Percentiles rank a stretch among this genome's conserved stretches.
These are phyloP conservation scores for Elymus sibiricus DNA, from an alignment of 176 grass and related monocot genomes.

Conservation along the genomic window DNA sequence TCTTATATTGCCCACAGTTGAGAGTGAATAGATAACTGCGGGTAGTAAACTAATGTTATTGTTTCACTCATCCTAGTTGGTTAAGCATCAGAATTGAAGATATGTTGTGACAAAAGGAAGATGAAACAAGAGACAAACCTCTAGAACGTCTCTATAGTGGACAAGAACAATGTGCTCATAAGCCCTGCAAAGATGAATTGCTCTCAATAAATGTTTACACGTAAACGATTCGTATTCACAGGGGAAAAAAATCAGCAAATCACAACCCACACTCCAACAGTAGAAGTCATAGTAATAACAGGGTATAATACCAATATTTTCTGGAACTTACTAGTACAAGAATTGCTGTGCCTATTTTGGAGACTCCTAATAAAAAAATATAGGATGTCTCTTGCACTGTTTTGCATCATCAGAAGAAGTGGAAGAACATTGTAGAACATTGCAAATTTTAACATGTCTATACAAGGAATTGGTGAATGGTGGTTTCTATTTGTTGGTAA, in stretches of 20 bases:
- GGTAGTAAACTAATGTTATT: neutral
- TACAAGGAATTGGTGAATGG: neutral
- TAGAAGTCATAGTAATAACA: neutral
- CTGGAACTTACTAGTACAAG: neutral
- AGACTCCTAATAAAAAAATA: neutral
- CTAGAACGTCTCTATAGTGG: constrained; percentile 76
- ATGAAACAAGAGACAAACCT: constrained; percentile 55
- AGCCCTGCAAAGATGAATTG: constrained; percentile 58
- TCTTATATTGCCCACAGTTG: neutral
- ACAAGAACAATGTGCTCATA: constrained; percentile 94
- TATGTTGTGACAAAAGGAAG: constrained; percentile 19
- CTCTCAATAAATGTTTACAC: neutral
- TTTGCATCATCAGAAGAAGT: constrained; percentile 2
- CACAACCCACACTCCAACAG: neutral
- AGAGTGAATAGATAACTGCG: neutral
- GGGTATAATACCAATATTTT: neutral
- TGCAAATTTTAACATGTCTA: neutral
- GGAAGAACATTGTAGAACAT: neutral
- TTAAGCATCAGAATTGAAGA: constrained; percentile 11
- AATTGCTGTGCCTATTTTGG: neutral
- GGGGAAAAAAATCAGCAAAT: constrained; percentile 1
- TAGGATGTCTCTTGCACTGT: neutral
- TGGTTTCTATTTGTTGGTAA: constrained; percentile 10
- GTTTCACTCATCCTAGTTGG: neutral
- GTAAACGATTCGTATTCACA: neutral